Conservation (phyloP, 1,284 basidiomycete species). For the Trichosporon ovoides region DNA sequence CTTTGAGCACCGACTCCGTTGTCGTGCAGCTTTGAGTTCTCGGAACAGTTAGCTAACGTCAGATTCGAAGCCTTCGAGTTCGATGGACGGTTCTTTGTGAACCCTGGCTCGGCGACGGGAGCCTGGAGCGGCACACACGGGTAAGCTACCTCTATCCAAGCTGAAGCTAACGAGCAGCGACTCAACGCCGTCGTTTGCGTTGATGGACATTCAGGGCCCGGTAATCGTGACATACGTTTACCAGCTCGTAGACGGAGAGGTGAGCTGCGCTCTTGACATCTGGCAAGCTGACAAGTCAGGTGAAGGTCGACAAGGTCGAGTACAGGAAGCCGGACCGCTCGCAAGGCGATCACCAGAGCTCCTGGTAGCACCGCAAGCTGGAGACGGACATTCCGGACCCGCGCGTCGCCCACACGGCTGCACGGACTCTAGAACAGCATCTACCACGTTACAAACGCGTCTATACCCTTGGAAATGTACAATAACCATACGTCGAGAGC, state of each 20-base stretch:
- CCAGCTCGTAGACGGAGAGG: constrained; percentile 87
- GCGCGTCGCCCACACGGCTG: no score
- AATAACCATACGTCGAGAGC: no score
- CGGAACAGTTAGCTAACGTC: constrained; percentile 11
- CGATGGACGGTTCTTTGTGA: constrained; percentile 88
- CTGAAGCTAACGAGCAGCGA: constrained; percentile 50
- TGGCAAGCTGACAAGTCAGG: constrained; percentile 29
- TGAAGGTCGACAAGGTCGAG: constrained; percentile 54
- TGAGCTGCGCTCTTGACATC: constrained; percentile 42
- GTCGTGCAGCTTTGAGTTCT: no score
- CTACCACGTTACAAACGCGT: no score
- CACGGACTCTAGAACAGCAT: no score
- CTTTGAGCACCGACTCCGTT: no score
- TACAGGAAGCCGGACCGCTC: constrained; percentile 48
- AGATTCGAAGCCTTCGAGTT: constrained; percentile 93
- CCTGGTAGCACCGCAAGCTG: neutral
- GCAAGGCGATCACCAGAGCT: constrained; percentile 13
- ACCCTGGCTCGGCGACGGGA: constrained; percentile 91
- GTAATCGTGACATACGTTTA: constrained; percentile 95
- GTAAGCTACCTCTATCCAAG: constrained; percentile 53
- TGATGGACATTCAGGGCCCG: constrained; percentile 91
- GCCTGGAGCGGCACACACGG: constrained; percentile 79
- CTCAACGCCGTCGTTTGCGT: constrained; percentile 74
- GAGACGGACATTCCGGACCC: neutral
- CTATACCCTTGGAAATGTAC: no score